Percentiles rank a stretch among this genome's conserved stretches.
Conservation (phyloP, 2,329 filamentous ascomycete genomes). For the Ceratocystis eucalypticola region DNA sequence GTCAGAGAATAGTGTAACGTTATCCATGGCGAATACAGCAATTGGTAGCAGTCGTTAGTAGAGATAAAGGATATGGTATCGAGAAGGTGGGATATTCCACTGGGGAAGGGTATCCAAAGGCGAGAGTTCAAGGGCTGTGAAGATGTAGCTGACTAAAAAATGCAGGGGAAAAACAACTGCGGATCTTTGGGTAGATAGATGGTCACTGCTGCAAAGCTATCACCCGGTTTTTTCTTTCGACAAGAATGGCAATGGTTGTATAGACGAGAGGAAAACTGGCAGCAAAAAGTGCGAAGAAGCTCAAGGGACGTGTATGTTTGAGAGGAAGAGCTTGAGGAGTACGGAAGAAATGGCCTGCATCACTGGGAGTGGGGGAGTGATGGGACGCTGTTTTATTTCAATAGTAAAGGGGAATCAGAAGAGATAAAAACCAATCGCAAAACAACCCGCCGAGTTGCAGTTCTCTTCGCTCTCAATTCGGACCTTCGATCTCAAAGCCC, state of each 20-base stretch:
- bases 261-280: not conserved
- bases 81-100: not conserved
- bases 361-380: not conserved
- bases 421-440: not conserved
- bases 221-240: not conserved
- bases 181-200: not conserved
- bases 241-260: not conserved
- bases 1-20: conserved; percentile 62
- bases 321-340: not conserved
- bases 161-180: not conserved
- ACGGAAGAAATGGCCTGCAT: not conserved
- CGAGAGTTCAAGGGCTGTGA: not conserved
- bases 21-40: conserved; percentile 40
- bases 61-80: not conserved
- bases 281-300: not conserved
- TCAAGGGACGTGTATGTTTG: conserved; percentile 2
- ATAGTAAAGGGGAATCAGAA: not conserved
- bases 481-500: not conserved
- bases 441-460: not conserved
- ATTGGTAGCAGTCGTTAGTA: not conserved
- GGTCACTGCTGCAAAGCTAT: not conserved
- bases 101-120: not conserved
- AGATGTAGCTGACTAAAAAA: not conserved
- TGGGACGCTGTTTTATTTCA: not conserved
- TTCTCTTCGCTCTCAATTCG: not conserved